Evolutionary conservation across 2,329 filamentous ascomycete species (phyloP).

Genomic region (Trichophyton benhamiae): DNA sequence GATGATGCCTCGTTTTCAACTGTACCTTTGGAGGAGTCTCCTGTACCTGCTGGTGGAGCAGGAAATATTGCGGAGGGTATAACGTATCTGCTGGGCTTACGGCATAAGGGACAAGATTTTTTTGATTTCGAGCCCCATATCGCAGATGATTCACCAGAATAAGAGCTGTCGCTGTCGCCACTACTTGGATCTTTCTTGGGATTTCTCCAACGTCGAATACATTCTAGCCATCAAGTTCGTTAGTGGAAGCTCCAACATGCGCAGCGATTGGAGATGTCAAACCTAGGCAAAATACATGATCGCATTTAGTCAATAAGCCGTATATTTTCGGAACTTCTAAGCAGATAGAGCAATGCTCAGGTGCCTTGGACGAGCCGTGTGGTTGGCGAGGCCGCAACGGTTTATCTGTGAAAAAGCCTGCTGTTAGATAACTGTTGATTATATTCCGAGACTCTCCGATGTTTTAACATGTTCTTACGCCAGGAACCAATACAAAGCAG

Average conservation of each 20-base stretch:
- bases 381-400: not conserved
- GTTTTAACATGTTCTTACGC: not conserved
- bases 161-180: slow-evolving; percentile 7
- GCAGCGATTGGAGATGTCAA: not conserved
- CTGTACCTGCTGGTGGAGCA: slow-evolving; percentile 11
- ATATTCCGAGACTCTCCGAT: not conserved
- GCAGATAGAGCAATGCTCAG: slow-evolving; percentile 20
- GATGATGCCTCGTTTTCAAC: not conserved
- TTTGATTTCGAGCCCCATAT: not conserved
- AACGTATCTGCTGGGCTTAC: slow-evolving; percentile 20
- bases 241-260: not conserved
- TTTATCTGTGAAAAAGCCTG: not conserved
- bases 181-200: slow-evolving; percentile 12
- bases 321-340: slow-evolving; percentile 19
- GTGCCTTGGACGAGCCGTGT: not conserved
- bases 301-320: slow-evolving; percentile 19
- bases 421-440: too few species aligned
- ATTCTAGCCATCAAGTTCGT: slow-evolving; percentile 12
- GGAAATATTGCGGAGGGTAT: slow-evolving; percentile 20
- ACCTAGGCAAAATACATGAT: slow-evolving; percentile 23
- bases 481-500: not conserved
- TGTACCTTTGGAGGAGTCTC: not conserved
- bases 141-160: slow-evolving; percentile 5
- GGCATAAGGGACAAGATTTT: slow-evolving; percentile 21
- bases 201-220: slow-evolving; percentile 21